These are phyloP conservation scores for Craterostigma plantagineum DNA, from an alignment of 257 asterid species.

Conservation along the genomic window DNA sequence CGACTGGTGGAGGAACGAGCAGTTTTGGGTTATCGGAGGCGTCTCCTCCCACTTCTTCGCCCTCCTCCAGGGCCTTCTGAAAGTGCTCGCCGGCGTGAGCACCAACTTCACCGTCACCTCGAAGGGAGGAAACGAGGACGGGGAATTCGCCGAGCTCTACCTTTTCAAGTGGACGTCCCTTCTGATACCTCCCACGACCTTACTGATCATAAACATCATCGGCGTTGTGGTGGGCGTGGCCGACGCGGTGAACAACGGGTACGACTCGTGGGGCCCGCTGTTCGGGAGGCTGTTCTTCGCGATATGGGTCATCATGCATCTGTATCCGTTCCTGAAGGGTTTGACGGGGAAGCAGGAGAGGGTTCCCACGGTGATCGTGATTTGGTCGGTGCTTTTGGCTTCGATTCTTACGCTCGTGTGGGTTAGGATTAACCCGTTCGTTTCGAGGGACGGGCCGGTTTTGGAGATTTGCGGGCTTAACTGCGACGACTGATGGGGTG, in stretches of 20 bases:
- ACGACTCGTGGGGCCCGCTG: constrained; percentile 83
- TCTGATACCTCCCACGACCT: constrained; percentile 81
- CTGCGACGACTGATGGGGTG: constrained; percentile 13
- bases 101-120: constrained; percentile 90
- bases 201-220: constrained; percentile 61
- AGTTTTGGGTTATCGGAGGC: constrained; percentile 96
- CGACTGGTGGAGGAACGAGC: constrained; percentile 99
- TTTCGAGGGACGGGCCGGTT: constrained; percentile 65
- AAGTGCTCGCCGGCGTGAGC: constrained; percentile 73
- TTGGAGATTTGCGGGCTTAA: constrained; percentile 68
- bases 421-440: constrained; percentile 77
- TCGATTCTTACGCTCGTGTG: constrained; percentile 79
- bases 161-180: constrained; percentile 92
- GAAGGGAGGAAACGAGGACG: constrained; percentile 56
- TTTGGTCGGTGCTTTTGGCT: constrained; percentile 82
- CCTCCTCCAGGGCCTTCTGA: constrained; percentile 64
- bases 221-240: constrained; percentile 92
- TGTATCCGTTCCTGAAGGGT: constrained; percentile 88
- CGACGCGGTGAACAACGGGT: constrained; percentile 79
- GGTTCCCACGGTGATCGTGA: constrained; percentile 76
- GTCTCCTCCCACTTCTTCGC: constrained; percentile 87
- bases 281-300: constrained; percentile 90
- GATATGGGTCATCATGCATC: constrained; percentile 85
- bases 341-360: constrained; percentile 84
- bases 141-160: constrained; percentile 59